Conservation (phyloP, 1,139 yeast genomes). For the Ogataea hybrid region DNA sequence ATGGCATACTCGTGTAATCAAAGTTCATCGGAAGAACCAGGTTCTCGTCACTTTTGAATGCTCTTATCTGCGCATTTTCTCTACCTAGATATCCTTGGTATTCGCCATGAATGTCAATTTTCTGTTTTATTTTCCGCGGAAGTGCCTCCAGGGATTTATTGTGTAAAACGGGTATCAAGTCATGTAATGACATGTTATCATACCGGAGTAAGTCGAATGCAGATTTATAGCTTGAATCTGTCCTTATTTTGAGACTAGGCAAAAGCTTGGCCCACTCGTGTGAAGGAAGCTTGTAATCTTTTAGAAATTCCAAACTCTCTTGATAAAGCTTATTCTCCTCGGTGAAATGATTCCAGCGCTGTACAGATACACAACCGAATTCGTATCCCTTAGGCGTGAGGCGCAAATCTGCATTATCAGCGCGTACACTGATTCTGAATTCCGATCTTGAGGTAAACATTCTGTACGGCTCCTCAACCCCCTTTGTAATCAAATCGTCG, state of each 20-base stretch:
- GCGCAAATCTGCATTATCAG: conserved; percentile 91
- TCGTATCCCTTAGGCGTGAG: conserved; percentile 67
- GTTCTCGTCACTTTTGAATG: conserved; percentile 81
- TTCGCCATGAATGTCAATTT: conserved; percentile 74
- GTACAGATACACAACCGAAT: conserved; percentile 64
- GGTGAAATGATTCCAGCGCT: conserved; percentile 52
- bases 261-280: conserved; percentile 55
- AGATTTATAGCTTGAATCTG: conserved; percentile 43
- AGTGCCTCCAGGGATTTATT: conserved; percentile 32
- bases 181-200: conserved; percentile 34
- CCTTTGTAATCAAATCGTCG: conserved; percentile 92
- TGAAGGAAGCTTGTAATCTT: conserved; percentile 47
- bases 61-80: conserved; percentile 67
- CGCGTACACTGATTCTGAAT: conserved; percentile 81
- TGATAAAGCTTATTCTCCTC: conserved; percentile 48
- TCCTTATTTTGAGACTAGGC: conserved; percentile 34
- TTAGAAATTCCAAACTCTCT: conserved; percentile 45
- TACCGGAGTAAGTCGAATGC: conserved; percentile 57
- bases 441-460: conserved; percentile 98
- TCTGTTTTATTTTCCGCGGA: conserved; percentile 54
- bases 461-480: conserved; percentile 95
- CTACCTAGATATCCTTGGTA: conserved; percentile 79
- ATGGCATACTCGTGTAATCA: conserved; percentile 52
- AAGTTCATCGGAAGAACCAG: conserved; percentile 62
- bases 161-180: conserved; percentile 37